These are phyloP conservation scores for Aspergillus sojae DNA, from an alignment of 2,329 filamentous ascomycete genomes.

Conservation along the genomic window DNA sequence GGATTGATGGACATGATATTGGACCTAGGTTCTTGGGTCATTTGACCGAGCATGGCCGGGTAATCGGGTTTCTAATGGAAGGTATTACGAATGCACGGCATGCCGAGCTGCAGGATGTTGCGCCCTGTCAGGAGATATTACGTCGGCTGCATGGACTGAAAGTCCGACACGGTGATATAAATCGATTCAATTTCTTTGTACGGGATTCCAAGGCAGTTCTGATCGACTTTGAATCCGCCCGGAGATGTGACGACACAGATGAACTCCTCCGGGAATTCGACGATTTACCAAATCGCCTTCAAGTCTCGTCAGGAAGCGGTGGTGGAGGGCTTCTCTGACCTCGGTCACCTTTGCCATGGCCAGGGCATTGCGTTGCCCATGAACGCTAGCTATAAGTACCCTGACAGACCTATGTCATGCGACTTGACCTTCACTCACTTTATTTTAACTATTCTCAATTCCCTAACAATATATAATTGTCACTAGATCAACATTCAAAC, in stretches of 20 bases:
- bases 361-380: too few relatives aligned
- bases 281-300: not conserved
- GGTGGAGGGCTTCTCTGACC: not conserved
- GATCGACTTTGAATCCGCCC: conserved; percentile 34
- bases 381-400: too few relatives aligned
- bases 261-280: conserved; percentile 22
- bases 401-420: too few relatives aligned
- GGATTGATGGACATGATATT: conserved; percentile 38
- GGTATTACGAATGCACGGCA: conserved; percentile 26
- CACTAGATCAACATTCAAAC: too few relatives aligned
- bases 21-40: conserved; percentile 45
- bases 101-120: conserved; percentile 25
- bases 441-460: too few relatives aligned
- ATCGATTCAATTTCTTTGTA: conserved; percentile 34
- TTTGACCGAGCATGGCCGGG: conserved; percentile 40
- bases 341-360: too few relatives aligned
- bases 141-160: conserved; percentile 29
- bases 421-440: too few relatives aligned
- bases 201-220: conserved; percentile 21
- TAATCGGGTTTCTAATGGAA: conserved; percentile 46
- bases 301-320: not conserved
- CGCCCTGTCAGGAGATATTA: conserved; percentile 22
- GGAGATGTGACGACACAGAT: conserved; percentile 25
- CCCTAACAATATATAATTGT: too few relatives aligned
- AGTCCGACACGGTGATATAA: conserved; percentile 31